phyloP scores from a whole-genome alignment of 192 early-diverging fungal genomes.

The Backusella sp. region DNA sequence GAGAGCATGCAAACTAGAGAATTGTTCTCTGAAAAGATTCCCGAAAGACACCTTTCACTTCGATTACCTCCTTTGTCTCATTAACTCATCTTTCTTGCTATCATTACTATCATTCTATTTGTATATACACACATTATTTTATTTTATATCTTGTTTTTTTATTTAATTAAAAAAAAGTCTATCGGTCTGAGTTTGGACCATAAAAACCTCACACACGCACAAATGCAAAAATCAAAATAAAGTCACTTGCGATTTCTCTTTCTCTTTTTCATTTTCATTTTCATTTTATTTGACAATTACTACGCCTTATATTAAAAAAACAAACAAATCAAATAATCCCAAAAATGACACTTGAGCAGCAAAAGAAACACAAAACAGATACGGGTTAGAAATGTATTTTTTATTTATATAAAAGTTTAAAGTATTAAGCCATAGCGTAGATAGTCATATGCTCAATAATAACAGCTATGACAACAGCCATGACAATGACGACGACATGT shows the following conservation, averaged over 20 bases:
- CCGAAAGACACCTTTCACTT: constrained; percentile 4
- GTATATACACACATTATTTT: neutral
- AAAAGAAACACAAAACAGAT: neutral
- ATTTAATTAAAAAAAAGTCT: neutral
- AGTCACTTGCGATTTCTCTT: neutral
- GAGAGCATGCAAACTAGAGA: neutral
- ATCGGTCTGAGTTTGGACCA: too few species aligned
- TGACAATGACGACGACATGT: constrained; percentile 16
- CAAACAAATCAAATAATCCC: neutral
- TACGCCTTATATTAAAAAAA: neutral
- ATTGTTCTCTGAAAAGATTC: neutral
- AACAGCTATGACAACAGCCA: neutral
- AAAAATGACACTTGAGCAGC: neutral
- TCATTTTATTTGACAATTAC: neutral
- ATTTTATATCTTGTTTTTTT: neutral
- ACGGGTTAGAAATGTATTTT: neutral
- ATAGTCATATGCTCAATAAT: neutral
- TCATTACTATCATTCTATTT: neutral
- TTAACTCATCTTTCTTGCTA: neutral
- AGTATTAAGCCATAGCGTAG: neutral
- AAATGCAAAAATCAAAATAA: neutral
- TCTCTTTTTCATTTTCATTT: neutral
- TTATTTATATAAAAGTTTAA: too few species aligned
- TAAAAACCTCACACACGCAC: neutral
- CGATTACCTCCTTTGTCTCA: neutral